A percentile compares a stretch with the other conserved stretches of the same genome.
These are phyloP conservation scores for Boletus subparvulus DNA, from an alignment of 768 basidiomycete genomes.

Conservation along the genomic window DNA sequence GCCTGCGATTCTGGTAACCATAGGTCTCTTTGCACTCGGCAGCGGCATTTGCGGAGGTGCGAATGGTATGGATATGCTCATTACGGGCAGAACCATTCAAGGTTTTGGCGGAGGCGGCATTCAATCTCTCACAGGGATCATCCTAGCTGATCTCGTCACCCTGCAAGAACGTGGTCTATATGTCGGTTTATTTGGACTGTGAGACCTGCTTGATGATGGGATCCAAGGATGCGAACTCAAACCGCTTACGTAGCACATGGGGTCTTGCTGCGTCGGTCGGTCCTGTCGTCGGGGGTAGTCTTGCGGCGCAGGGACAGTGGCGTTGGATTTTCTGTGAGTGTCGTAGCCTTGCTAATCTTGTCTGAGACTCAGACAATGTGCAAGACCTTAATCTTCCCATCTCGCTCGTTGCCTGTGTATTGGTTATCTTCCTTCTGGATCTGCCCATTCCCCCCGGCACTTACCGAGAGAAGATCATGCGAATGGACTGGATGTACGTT, in stretches of 20 bases:
- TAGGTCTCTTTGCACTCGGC: neutral
- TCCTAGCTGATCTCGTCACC: neutral
- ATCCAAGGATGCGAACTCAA: neutral
- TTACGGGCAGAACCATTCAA: neutral
- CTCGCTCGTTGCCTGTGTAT: neutral
- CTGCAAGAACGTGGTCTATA: neutral
- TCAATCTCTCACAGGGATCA: neutral
- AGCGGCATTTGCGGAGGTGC: neutral
- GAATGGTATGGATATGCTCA: neutral
- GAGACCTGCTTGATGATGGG: neutral
- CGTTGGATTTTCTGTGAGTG: neutral
- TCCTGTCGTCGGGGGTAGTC: neutral
- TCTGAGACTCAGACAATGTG: neutral
- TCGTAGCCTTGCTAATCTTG: neutral
- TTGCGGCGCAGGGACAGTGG: neutral
- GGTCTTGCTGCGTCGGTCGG: neutral
- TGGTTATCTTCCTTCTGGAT: conserved; percentile 32
- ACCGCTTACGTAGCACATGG: neutral
- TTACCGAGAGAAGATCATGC: conserved; percentile 33
- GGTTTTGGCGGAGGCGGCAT: neutral
- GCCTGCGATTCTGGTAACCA: neutral
- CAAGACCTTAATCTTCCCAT: conserved; percentile 41
- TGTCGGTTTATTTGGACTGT: neutral
- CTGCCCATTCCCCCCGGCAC: conserved; percentile 35
- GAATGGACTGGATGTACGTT: conserved; percentile 44